phyloP scores from a whole-genome alignment of 176 grass and related monocot species.

The Cymbopogon citratus region DNA sequence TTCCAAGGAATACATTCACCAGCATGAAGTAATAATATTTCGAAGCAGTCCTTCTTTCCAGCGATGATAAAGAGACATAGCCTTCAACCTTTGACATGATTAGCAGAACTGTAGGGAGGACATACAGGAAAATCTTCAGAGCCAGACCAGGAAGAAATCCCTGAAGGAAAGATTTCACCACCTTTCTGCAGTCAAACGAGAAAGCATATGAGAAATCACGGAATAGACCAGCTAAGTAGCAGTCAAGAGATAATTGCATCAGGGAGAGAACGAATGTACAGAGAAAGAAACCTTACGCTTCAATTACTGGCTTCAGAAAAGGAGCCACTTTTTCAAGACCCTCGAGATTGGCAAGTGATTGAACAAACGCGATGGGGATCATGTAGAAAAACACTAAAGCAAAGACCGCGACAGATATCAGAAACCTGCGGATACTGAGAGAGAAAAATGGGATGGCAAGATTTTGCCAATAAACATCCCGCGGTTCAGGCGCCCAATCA shows the following conservation, averaged over 20 bases:
- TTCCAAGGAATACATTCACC: slow-evolving; percentile 93
- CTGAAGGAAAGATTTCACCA: slow-evolving; percentile 87
- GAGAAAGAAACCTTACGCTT: slow-evolving; percentile 52
- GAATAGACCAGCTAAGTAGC: neutral
- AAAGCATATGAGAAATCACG: neutral
- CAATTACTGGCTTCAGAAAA: slow-evolving; percentile 82
- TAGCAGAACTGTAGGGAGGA: slow-evolving; percentile 83
- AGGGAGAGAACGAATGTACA: slow-evolving; percentile 6
- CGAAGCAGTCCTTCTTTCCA: slow-evolving; percentile 83
- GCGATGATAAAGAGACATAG: slow-evolving; percentile 78
- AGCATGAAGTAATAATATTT: slow-evolving; percentile 99
- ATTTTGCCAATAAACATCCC: slow-evolving; percentile 94
- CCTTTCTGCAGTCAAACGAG: slow-evolving; percentile 47
- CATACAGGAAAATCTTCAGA: slow-evolving; percentile 84
- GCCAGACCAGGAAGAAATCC: slow-evolving; percentile 93
- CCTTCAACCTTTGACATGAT: slow-evolving; percentile 98
- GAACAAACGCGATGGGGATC: slow-evolving; percentile 95
- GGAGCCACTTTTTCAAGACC: slow-evolving; percentile 96
- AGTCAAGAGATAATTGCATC: neutral
- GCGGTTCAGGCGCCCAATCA: slow-evolving; percentile 93
- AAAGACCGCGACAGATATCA: slow-evolving; percentile 80
- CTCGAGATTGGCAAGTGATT: slow-evolving; percentile 99
- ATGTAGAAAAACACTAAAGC: slow-evolving; percentile 93
- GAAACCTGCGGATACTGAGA: slow-evolving; percentile 75
- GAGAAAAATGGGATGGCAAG: slow-evolving; percentile 96